A percentile compares a stretch with the other conserved stretches of the same genome.
Conservation (phyloP, 2,329 filamentous ascomycete species). For the Paracamarosporium sp. region DNA sequence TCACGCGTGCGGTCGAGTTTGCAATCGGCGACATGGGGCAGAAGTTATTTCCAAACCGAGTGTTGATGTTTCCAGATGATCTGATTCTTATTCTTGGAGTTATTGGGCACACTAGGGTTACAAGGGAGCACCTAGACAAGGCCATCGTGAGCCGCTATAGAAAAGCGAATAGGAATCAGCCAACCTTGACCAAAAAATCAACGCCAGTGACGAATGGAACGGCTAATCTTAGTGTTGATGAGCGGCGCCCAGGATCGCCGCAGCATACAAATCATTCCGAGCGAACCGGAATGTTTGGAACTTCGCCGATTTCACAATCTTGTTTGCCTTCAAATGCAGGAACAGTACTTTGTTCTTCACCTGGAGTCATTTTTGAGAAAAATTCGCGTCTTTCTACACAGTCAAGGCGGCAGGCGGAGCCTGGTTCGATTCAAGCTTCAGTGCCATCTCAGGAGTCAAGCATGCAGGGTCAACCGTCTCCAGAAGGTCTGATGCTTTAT, state of each 20-base stretch:
- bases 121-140: not conserved
- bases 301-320: no score
- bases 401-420: no score
- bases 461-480: not conserved
- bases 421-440: not conserved
- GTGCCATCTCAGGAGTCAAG: not conserved
- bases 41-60: not conserved
- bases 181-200: not conserved
- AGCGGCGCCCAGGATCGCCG: no score
- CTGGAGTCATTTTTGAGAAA: no score
- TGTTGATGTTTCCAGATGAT: constrained; percentile 9
- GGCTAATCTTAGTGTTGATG: no score
- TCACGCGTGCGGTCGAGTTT: constrained; percentile 9
- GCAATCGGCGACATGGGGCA: not conserved
- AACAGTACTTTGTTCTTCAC: no score
- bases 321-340: no score
- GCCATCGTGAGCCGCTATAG: not conserved
- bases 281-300: no score
- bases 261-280: no score
- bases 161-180: not conserved
- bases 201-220: not conserved
- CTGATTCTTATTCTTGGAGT: not conserved
- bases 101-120: not conserved
- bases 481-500: not conserved
- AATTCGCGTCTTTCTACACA: no score